Conservation (phyloP, 2,329 filamentous ascomycete species). For the Colletotrichum sp. region DNA sequence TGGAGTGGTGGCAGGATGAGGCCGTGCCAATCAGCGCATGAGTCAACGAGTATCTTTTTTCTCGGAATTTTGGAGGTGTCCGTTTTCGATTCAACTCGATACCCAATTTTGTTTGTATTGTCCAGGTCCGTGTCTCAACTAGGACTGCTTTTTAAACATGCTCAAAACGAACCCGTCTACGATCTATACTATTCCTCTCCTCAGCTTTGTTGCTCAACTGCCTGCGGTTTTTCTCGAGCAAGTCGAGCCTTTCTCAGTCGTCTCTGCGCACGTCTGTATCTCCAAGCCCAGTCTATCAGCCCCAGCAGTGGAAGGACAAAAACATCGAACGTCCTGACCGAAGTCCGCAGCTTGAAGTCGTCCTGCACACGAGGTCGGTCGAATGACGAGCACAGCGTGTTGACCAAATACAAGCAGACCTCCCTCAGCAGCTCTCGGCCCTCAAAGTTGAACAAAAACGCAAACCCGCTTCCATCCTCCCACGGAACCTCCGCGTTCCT, state of each 20-base stretch:
- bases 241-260: background rate
- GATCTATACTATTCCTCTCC: background rate
- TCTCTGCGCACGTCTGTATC: constrained; percentile 2
- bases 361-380: constrained; percentile 5
- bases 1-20: constrained; percentile 65
- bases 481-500: background rate
- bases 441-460: constrained; percentile 12
- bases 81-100: constrained; percentile 20
- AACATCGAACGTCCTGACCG: constrained; percentile 6
- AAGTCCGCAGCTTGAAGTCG: constrained; percentile 13
- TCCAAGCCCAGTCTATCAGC: constrained; percentile 14
- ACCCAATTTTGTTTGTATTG: background rate
- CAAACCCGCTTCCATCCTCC: constrained; percentile 14
- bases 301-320: constrained; percentile 9
- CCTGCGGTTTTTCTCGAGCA: background rate
- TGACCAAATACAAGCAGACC: constrained; percentile 7
- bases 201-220: background rate
- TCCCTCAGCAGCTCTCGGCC: constrained; percentile 12
- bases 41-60: background rate
- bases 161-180: background rate
- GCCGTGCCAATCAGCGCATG: constrained; percentile 5
- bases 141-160: background rate
- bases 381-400: constrained; percentile 10
- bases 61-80: background rate
- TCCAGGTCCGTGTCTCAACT: background rate